Evolutionary conservation across 2,329 filamentous ascomycete species (phyloP).

Genomic region (Metarhizium album): DNA sequence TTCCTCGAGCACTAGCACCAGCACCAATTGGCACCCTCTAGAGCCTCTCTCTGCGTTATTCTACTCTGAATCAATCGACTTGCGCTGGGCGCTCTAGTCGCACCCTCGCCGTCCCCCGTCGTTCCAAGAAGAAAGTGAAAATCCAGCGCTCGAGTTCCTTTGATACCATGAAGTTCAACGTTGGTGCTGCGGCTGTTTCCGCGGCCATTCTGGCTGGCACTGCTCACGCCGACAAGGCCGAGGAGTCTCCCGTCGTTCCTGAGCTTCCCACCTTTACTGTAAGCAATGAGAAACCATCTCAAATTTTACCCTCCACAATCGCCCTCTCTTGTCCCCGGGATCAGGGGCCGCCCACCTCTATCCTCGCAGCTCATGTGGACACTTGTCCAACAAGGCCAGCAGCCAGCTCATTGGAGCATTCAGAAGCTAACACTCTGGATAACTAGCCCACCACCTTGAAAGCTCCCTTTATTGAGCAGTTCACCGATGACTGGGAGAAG

Average conservation of each 20-base stretch:
- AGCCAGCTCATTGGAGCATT: neutral
- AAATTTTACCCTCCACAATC: neutral
- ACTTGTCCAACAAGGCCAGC: neutral
- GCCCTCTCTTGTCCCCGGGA: neutral
- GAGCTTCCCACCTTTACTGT: slow-evolving; percentile 81
- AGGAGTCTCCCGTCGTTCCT: slow-evolving; percentile 49
- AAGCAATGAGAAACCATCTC: slow-evolving; percentile 30
- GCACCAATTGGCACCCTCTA: slow-evolving; percentile 8
- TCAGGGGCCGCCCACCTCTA: neutral
- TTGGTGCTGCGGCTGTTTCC: slow-evolving; percentile 65
- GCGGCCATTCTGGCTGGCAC: slow-evolving; percentile 61
- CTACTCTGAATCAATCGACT: slow-evolving; percentile 12
- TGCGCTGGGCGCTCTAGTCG: slow-evolving; percentile 13
- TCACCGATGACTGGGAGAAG: slow-evolving; percentile 89
- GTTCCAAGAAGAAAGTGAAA: no score
- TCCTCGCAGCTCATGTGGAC: neutral
- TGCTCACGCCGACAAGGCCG: slow-evolving; percentile 57
- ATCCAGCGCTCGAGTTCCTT: slow-evolving; percentile 34
- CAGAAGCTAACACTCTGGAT: slow-evolving; percentile 13
- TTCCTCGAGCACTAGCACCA: slow-evolving; percentile 19
- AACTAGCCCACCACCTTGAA: slow-evolving; percentile 74
- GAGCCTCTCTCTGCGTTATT: slow-evolving; percentile 6
- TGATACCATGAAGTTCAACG: slow-evolving; percentile 66
- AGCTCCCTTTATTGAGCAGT: slow-evolving; percentile 95
- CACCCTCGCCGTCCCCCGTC: neutral